A percentile compares a stretch with the other conserved stretches of the same genome.
phyloP scores from a whole-genome alignment of 192 early-diverging fungal species.

The Spizellomyces sp. region DNA sequence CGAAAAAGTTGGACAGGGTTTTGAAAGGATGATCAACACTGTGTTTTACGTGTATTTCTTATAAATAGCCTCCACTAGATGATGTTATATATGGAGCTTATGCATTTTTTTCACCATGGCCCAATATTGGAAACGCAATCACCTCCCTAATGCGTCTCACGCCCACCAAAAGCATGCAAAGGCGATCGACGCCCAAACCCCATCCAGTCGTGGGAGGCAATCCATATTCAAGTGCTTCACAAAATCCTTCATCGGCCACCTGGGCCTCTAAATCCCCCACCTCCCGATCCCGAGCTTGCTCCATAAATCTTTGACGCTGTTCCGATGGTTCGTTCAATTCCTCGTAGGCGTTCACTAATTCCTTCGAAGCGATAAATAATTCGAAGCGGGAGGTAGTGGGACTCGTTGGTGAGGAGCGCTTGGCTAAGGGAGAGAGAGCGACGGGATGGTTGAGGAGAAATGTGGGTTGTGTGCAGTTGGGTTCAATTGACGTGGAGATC shows the following conservation, averaged over 20 bases:
- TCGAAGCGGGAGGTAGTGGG: conserved; percentile 68
- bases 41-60: too few relatives aligned
- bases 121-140: conserved; percentile 70
- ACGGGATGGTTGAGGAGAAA: conserved; percentile 80
- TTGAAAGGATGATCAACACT: conserved; percentile 18
- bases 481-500: conserved; percentile 75
- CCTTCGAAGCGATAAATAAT: conserved; percentile 74
- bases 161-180: conserved; percentile 71
- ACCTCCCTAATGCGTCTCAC: conserved; percentile 77
- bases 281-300: conserved; percentile 55
- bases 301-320: conserved; percentile 49
- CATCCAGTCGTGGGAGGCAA: conserved; percentile 87
- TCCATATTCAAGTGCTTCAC: conserved; percentile 77
- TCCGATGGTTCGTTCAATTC: conserved; percentile 87
- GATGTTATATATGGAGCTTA: background rate
- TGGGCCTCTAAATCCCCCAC: conserved; percentile 79
- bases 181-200: conserved; percentile 88
- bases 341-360: conserved; percentile 85
- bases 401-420: conserved; percentile 29
- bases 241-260: conserved; percentile 70
- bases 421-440: conserved; percentile 80
- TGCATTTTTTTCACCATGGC: background rate
- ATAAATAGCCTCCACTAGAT: background rate
- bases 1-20: conserved; percentile 75
- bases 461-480: conserved; percentile 75